Percentiles rank a stretch among this genome's conserved stretches.
These are phyloP conservation scores for Rhizopogon vinicolor DNA, from an alignment of 768 basidiomycete species.

Conservation along the genomic window DNA sequence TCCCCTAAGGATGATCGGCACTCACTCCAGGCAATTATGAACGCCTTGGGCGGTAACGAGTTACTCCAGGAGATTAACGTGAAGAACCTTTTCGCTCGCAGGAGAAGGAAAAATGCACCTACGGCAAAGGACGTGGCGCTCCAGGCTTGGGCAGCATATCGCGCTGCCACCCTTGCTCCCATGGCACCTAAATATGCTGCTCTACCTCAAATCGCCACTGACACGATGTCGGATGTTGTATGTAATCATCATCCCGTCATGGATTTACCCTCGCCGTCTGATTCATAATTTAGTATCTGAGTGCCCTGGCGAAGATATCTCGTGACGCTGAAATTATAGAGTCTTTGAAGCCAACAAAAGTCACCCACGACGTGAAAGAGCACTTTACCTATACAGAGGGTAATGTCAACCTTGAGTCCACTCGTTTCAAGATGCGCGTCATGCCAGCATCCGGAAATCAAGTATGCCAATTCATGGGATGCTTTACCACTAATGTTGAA, in stretches of 20 bases:
- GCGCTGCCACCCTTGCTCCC: conserved; percentile 22
- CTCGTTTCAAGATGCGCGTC: conserved; percentile 42
- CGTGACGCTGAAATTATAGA: conserved; percentile 41
- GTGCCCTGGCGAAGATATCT: conserved; percentile 41
- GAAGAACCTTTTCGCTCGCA: conserved; percentile 20
- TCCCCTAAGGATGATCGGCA: conserved; percentile 15
- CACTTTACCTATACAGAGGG: conserved; percentile 24
- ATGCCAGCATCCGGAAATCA: conserved; percentile 29
- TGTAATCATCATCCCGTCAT: background rate
- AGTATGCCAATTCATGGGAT: conserved; percentile 27
- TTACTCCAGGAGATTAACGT: conserved; percentile 24
- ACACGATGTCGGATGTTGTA: conserved; percentile 28
- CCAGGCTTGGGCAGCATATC: conserved; percentile 43
- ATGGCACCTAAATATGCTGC: conserved; percentile 13
- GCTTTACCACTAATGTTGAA: background rate
- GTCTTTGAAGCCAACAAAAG: conserved; percentile 39
- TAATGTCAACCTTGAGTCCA: conserved; percentile 28
- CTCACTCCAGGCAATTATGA: conserved; percentile 30
- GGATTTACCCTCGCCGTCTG: background rate
- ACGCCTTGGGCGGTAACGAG: conserved; percentile 33
- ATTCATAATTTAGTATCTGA: conserved; percentile 31
- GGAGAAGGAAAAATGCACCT: background rate
- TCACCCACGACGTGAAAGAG: conserved; percentile 36
- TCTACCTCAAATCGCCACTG: conserved; percentile 17
- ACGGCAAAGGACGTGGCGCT: conserved; percentile 24